phyloP scores from a whole-genome alignment of 345 rosid species.

The Murraya paniculata region DNA sequence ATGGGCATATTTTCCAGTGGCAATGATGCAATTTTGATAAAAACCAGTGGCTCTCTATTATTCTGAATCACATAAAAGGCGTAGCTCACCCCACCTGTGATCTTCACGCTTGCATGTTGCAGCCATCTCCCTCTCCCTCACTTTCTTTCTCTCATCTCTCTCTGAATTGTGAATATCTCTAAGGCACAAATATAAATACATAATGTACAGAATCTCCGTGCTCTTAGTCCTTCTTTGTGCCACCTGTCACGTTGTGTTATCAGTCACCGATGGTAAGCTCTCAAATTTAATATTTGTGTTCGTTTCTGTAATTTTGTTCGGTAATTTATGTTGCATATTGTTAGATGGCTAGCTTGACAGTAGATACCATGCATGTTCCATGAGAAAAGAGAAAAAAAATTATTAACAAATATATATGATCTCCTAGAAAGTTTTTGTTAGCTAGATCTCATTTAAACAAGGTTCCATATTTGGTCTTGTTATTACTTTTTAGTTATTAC shows the following conservation, averaged over 20 bases:
- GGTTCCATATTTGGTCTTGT: too few species aligned
- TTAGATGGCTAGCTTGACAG: background rate
- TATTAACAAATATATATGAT: background rate
- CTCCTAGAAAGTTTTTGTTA: background rate
- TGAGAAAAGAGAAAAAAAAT: background rate
- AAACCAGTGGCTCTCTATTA: conserved; percentile 29
- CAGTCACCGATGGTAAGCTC: conserved; percentile 43
- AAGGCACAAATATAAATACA: conserved; percentile 10
- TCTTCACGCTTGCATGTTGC: background rate
- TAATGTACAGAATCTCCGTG: conserved; percentile 41
- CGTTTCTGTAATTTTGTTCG: background rate
- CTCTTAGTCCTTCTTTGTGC: conserved; percentile 37
- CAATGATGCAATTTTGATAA: conserved; percentile 25
- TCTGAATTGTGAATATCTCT: background rate
- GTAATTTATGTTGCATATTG: background rate
- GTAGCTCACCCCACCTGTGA: background rate
- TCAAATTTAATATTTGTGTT: background rate
- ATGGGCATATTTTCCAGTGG: conserved; percentile 30
- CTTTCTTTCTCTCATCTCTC: background rate
- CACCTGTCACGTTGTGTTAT: conserved; percentile 29
- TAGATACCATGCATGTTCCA: too few species aligned
- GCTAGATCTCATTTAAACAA: background rate
- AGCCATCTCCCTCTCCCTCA: background rate
- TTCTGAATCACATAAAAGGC: conserved; percentile 29
- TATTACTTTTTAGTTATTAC: too few species aligned